Conservation (phyloP, 2,329 filamentous ascomycete species). For the Fusarium keratoplasticum region DNA sequence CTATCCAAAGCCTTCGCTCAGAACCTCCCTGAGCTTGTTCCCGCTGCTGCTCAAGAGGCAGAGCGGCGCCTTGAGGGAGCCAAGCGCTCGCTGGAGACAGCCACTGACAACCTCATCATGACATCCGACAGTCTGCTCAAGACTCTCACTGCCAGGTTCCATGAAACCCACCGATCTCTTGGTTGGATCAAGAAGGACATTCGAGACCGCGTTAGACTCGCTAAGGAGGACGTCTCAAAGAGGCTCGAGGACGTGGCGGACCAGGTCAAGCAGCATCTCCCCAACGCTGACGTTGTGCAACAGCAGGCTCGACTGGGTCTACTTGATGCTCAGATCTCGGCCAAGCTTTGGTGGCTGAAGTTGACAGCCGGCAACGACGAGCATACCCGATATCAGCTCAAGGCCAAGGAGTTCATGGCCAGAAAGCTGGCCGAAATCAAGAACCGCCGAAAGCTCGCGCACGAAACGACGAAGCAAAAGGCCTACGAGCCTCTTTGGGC, state of each 20-base stretch:
- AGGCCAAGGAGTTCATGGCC: slow-evolving; percentile 58
- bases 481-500: slow-evolving; percentile 28
- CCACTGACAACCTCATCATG: slow-evolving; percentile 47
- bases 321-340: slow-evolving; percentile 65
- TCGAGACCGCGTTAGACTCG: slow-evolving; percentile 26
- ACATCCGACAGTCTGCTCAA: slow-evolving; percentile 46
- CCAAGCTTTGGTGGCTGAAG: slow-evolving; percentile 68
- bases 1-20: slow-evolving; percentile 57
- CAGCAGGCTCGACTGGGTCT: slow-evolving; percentile 59
- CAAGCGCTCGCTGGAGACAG: slow-evolving; percentile 46
- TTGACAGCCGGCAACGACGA: slow-evolving; percentile 62
- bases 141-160: slow-evolving; percentile 33
- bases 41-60: slow-evolving; percentile 54
- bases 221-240: slow-evolving; percentile 32
- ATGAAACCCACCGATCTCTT: slow-evolving; percentile 40
- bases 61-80: slow-evolving; percentile 52
- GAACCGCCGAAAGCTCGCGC: slow-evolving; percentile 41
- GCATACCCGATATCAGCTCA: slow-evolving; percentile 58
- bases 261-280: slow-evolving; percentile 35
- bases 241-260: slow-evolving; percentile 27
- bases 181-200: slow-evolving; percentile 32
- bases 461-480: slow-evolving; percentile 30
- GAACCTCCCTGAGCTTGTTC: slow-evolving; percentile 54
- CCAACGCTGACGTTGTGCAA: slow-evolving; percentile 45
- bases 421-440: slow-evolving; percentile 50